Base-by-base conservation (phyloP, 1,139 yeast genomes). In the Sugiyamaella sp. region DNA sequence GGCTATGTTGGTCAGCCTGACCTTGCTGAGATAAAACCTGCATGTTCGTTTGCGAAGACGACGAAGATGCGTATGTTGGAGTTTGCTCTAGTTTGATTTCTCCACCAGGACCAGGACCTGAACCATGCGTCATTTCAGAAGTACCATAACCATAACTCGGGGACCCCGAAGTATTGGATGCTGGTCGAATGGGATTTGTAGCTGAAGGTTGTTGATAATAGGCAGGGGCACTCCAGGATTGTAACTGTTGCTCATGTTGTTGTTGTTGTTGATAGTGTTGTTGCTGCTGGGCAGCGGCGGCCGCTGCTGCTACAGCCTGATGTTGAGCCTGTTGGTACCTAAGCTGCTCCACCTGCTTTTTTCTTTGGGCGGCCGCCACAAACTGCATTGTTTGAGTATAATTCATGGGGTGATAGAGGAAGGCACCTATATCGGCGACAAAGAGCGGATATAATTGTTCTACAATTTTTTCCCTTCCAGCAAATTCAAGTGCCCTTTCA, bases 401-500 rank as follows among this genome's bases (percentile, higher is more conserved):
- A 53, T 72, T 71, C 29, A 65, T 46, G 12, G 69, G 70, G 44
- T 65, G 69, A 46, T 65, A 66, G 32, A 66, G 55, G 42, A 65
- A 63, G 16, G 65, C 57, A 39, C 86, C 86, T 59, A 89, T 88
- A 68, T 90, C 95, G 60, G 89, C 82, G 38, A 89, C 96, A 72
- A 90, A 89, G 58, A 90, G 76, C 1, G 97, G 97, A 68, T 87
- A 89, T 59, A 89, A 77, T 57, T 83, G 69, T 66, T 89, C 96
- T 27, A 86, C 89, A 56, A 90, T 89, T 22, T 86, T 85, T 68
- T 90, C 97, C 59, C 87, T 77, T 66, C 86, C 88, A 12, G 97
- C 97, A 84, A 90, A 85, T 29, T 87, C 85, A 47, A 86, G 75
- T 1, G 97, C 97, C 53, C 97, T 77, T 61, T 90, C 97, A 69